Percentiles rank a stretch among this genome's conserved stretches.
phyloP scores from a whole-genome alignment of 2,329 filamentous ascomycete genomes.

The Balansia obtecta region DNA sequence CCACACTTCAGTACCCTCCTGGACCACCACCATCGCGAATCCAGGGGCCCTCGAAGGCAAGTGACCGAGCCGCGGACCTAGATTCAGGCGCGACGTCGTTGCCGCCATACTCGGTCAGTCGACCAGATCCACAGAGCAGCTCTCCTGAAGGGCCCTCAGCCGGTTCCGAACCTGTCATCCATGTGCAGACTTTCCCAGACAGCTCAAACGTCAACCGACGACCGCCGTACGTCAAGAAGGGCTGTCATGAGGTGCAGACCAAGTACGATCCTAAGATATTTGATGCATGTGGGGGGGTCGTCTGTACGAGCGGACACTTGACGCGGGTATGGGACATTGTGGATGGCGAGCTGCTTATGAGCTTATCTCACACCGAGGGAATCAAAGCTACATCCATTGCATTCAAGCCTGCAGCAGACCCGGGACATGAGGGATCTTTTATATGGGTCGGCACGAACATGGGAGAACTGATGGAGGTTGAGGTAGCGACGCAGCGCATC shows the following conservation, averaged over 20 bases:
- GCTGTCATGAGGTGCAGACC: slow-evolving; percentile 63
- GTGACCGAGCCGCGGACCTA: slow-evolving; percentile 23
- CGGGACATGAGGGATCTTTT: slow-evolving; percentile 67
- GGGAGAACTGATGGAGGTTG: slow-evolving; percentile 82
- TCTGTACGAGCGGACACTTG: slow-evolving; percentile 76
- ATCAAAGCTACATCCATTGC: slow-evolving; percentile 68
- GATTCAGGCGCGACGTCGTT: slow-evolving; percentile 4
- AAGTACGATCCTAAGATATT: slow-evolving; percentile 81
- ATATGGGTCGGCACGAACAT: slow-evolving; percentile 85
- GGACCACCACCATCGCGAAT: slow-evolving; percentile 18
- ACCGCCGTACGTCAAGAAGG: slow-evolving; percentile 61
- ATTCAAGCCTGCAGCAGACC: slow-evolving; percentile 71
- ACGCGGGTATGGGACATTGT: slow-evolving; percentile 81
- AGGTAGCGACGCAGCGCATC: slow-evolving; percentile 62
- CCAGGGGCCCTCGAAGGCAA: slow-evolving; percentile 20
- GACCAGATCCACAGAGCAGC: neutral
- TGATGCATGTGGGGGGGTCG: slow-evolving; percentile 76
- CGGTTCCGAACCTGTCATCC: slow-evolving; percentile 32
- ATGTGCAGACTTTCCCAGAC: slow-evolving; percentile 64
- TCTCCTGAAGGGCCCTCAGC: slow-evolving; percentile 12
- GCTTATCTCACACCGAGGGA: slow-evolving; percentile 71
- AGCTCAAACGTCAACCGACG: slow-evolving; percentile 72
- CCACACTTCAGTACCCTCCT: slow-evolving; percentile 17
- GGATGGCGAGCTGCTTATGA: slow-evolving; percentile 72
- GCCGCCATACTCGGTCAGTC: slow-evolving; percentile 8